Evolutionary conservation across 1,284 basidiomycete genomes (phyloP), one percentile per base, ranked within the genome.

Genomic region (Paramarasmius palmivorus): DNA sequence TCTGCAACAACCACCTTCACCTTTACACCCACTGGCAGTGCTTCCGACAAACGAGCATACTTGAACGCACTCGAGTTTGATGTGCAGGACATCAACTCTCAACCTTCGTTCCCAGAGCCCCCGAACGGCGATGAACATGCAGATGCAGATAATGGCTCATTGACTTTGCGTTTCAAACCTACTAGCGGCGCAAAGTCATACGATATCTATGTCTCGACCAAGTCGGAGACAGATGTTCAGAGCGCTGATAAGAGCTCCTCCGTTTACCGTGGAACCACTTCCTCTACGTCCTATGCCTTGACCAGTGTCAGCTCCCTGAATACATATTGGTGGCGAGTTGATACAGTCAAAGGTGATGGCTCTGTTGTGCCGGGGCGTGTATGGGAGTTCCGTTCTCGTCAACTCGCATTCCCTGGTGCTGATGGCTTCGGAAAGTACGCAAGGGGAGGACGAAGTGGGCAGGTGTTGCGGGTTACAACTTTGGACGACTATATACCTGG

Each of bases 361-460:
- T 14, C 36, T 14, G 37, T 41, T 15, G 36, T 49, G 25, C n/a
- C 22, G 4, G 53, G 53, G 8, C 23, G 53, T 14, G 32, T 37
- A 5, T 54, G 53, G 53, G 23, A 14, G 20, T 54, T 50, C 38
- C 22, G 53, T 4, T 32, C 53, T 14, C 29, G 45, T 40, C 20
- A 25, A 15, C 49, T 54, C 6, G 53, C 53, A 2, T 54, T 54
- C 41, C 53, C 53, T 15, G 53, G 53, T 44, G 53, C 53, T 17
- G 53, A 54, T 20, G 53, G 53, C 23, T 54, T 50, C 42, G 53
- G 53, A 6, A 36, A 40, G 32, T 54, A 49, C 20, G 53, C 53
- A 12, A 22, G 40, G 17, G 53, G 53, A n/a, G 53, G 47, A 1
- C 46, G 52, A 25, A 38, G 48, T 2, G 53, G 48, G 6, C 29